Evolutionary conservation across 495 filamentous ascomycete genomes (phyloP), one percentile per base, ranked within the genome.

Genomic region (Podospora appendiculata): DNA sequence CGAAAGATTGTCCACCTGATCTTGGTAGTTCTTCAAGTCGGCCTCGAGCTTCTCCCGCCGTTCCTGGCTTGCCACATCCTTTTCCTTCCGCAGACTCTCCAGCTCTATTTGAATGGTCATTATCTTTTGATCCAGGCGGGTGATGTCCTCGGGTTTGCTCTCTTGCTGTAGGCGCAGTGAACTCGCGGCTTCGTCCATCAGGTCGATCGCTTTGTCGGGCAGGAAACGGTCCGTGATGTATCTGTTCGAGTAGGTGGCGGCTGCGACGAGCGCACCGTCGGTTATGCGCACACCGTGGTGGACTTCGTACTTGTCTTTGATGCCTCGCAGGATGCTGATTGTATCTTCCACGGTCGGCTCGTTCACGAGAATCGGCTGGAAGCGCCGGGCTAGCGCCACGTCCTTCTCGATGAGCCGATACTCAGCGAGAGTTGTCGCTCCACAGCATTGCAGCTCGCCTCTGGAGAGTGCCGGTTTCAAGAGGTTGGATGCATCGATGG

Each of bases 81-180:
- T 95, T 67, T 98, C 93, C 57, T 97, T 97, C 46, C 93, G 81
- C 32, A 98, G 77, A 48, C 91, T 96, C 65, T 98, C 93, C 1
- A 98, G 77, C 67, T 98, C 93, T 58, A 98, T 98, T 59, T 96
- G 92, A 39, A 97, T 88, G 1, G 93, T 97, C 75, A 96, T 91
- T 46, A 98, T 96, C 60, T 88, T 86, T 45, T 92, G 88, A 60
- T 97, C 93, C 16, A 96, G 78, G 47, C 86, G 81, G 62, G 90
- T 83, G 32, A 98, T 96, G 12, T 89, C 81, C 53, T 98, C 93
- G 0, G 93, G 93, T 56, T 95, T 95, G 59, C 89, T 95, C 69
- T 98, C 93, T 66, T 98, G 93, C 63, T 98, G 93, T 53, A 98
- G 68, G 14, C 93, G 79, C 8, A 96, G 73, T 11, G 88, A 87